Base-by-base conservation (phyloP, 2,329 filamentous ascomycete genomes). In the Exophiala xenobiotica region DNA sequence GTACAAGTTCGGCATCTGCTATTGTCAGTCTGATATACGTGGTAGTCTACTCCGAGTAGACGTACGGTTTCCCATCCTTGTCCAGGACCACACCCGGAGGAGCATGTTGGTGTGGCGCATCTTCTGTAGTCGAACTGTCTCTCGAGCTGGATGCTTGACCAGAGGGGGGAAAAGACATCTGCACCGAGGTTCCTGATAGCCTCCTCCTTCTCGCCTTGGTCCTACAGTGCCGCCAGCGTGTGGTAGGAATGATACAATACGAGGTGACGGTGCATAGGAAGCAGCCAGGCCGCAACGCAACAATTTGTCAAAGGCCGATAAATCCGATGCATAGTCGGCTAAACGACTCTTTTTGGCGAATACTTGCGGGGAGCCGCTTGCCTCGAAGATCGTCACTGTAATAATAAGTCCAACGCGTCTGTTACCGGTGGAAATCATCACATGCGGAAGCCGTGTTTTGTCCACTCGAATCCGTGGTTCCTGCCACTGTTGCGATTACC, bases 1-100 rank as follows among this genome's bases (percentile, higher is more conserved):
- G 74, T 76, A 59, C 74, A 77, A 56, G 71, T 70, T 37, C 73
- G 73, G 57, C 74, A 77, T 58, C 74, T 76, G 49, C 14, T 35
- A 2, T n/a, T 37, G 31, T 61, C 42, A 54, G 46, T 26, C 33
- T 24, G 7, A 29, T n/a, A 27, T 23, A 3, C 45, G 11, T 33
- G 11, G 8, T 46, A 48, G 44, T 23, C n/a, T 22, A 38, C 22
- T 31, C 18, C 33, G 6, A n/a, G 12, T 23, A 29, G 24, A 64
- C 73, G 26, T 65, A 77, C 74, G 74, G 74, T 62, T 77, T 77
- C 47, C 74, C 74, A 63, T 76, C 72, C 56, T 74, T 74, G 50
- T 70, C 74, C 40, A 77, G 64, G 2, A 76, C 70, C n/a, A 76
- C 70, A n/a, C 74, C 73, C 39, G 71, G 73, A n/a, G 72, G 69